These are phyloP conservation scores for Phialophora expanda DNA, from an alignment of 2,329 filamentous ascomycete species.

Conservation along the genomic window DNA sequence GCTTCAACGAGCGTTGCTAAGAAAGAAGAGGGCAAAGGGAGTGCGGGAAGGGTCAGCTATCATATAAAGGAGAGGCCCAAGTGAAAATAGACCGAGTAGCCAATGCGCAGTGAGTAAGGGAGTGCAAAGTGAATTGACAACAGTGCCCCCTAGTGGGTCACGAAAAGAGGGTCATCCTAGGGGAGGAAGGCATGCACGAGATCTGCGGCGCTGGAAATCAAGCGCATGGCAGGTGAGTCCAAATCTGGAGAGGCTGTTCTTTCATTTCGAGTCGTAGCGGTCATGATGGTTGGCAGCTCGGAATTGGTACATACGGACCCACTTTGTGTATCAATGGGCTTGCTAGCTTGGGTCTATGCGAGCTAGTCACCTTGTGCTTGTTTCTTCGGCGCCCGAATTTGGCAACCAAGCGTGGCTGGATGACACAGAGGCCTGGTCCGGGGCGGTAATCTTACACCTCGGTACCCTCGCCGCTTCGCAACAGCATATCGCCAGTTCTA, in stretches of 20 bases:
- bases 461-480: constrained; percentile 13
- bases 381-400: constrained; percentile 38
- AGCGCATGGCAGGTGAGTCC: constrained; percentile 35
- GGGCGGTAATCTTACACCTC: constrained; percentile 30
- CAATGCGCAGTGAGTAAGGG: constrained; percentile 24
- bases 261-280: constrained; percentile 28
- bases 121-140: constrained; percentile 27
- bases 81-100: constrained; percentile 39
- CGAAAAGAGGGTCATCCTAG: constrained; percentile 21
- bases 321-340: constrained; percentile 28
- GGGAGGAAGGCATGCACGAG: constrained; percentile 34
- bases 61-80: constrained; percentile 35
- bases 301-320: constrained; percentile 23
- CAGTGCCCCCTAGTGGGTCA: constrained; percentile 37
- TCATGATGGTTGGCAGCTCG: constrained; percentile 27
- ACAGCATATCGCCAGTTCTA: background rate
- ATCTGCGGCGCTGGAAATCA: constrained; percentile 40
- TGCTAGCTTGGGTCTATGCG: constrained; percentile 21
- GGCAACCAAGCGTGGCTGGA: constrained; percentile 29
- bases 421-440: constrained; percentile 27
- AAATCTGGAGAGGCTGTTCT: constrained; percentile 39
- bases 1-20: constrained; percentile 39
- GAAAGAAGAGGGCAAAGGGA: constrained; percentile 26
- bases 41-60: constrained; percentile 33
- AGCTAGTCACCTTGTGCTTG: constrained; percentile 17